phyloP scores from a whole-genome alignment of 805 yeast genomes.

The Barnettozyma sucrosica region DNA sequence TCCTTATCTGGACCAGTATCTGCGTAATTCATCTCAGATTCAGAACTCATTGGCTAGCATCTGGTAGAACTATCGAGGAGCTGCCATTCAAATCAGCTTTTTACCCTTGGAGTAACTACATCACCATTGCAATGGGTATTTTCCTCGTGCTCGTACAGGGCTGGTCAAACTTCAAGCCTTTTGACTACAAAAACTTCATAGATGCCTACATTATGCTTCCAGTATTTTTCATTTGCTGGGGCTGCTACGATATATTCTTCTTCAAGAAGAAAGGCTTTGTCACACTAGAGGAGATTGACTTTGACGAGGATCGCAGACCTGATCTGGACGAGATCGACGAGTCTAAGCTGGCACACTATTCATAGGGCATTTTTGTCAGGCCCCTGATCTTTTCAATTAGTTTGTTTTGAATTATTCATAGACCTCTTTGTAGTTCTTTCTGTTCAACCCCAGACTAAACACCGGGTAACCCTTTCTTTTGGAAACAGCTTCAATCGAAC shows the following conservation, averaged over 20 bases:
- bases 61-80: constrained; percentile 57
- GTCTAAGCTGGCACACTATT: constrained; percentile 1
- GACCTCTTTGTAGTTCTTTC: not conserved
- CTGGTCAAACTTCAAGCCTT: constrained; percentile 45
- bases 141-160: constrained; percentile 42
- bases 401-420: not conserved
- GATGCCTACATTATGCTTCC: constrained; percentile 64
- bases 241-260: constrained; percentile 35
- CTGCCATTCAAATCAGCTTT: constrained; percentile 66
- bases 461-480: not conserved
- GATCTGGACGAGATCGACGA: constrained; percentile 26
- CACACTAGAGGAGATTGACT: constrained; percentile 39
- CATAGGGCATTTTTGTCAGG: not conserved
- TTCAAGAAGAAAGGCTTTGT: constrained; percentile 35
- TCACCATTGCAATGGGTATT: constrained; percentile 34
- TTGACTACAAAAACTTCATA: constrained; percentile 42
- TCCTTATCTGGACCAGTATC: constrained; percentile 65
- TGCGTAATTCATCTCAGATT: constrained; percentile 59
- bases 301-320: constrained; percentile 42
- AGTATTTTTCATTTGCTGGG: constrained; percentile 41
- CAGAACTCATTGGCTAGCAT: constrained; percentile 52
- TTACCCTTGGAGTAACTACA: constrained; percentile 36
- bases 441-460: too few relatives aligned
- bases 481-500: not conserved
- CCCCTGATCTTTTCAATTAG: not conserved